Conservation (phyloP, 2,329 filamentous ascomycete species). For the Metarhizium album region DNA sequence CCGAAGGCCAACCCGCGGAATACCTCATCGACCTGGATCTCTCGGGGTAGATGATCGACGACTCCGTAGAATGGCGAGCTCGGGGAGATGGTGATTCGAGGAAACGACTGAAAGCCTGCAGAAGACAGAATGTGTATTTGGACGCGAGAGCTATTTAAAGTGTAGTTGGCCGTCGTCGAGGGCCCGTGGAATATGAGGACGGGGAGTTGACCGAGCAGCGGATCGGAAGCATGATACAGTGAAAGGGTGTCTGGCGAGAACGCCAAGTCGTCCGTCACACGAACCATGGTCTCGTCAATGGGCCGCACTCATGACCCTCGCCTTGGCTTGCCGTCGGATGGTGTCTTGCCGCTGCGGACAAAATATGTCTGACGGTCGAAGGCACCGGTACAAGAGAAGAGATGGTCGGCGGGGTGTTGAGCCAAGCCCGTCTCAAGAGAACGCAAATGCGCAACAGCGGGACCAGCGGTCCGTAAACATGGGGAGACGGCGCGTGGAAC, state of each 20-base stretch:
- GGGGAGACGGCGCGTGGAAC: neutral
- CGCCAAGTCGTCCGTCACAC: slow-evolving; percentile 66
- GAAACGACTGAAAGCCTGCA: slow-evolving; percentile 81
- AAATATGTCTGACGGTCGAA: neutral
- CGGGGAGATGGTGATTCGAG: slow-evolving; percentile 84
- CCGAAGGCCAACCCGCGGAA: slow-evolving; percentile 87
- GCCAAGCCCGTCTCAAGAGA: slow-evolving; percentile 1
- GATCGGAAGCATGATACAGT: slow-evolving; percentile 83
- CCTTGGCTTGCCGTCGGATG: neutral
- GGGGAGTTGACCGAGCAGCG: slow-evolving; percentile 67
- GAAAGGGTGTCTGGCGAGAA: slow-evolving; percentile 72
- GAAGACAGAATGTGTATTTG: slow-evolving; percentile 88
- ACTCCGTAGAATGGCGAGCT: slow-evolving; percentile 85
- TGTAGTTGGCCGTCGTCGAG: slow-evolving; percentile 79
- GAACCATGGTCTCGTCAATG: slow-evolving; percentile 57
- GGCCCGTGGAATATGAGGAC: slow-evolving; percentile 87
- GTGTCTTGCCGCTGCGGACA: neutral
- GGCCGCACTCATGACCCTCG: slow-evolving; percentile 13
- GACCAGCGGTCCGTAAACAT: slow-evolving; percentile 5
- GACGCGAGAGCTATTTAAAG: slow-evolving; percentile 81
- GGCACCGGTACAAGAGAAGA: neutral
- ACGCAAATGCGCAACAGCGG: slow-evolving; percentile 2
- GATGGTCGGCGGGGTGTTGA: neutral
- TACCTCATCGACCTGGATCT: slow-evolving; percentile 91
- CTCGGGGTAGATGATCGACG: slow-evolving; percentile 79